Conservation (phyloP, 148 eudicot species). For the Pharnaceum exiguum region DNA sequence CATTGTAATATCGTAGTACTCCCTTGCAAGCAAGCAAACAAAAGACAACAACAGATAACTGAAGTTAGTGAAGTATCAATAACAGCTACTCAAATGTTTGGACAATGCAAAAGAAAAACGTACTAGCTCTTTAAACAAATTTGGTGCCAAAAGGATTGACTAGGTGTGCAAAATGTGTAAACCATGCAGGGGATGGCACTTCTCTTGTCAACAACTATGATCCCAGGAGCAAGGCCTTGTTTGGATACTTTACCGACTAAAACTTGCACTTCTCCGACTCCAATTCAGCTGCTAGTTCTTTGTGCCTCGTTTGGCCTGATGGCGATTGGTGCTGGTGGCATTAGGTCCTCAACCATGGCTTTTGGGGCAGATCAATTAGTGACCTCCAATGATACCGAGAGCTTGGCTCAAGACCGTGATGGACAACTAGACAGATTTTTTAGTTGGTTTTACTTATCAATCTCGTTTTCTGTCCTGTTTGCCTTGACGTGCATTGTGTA, state of each 20-base stretch:
- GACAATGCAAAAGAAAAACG: too few species aligned
- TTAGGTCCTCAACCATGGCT: conserved; percentile 31
- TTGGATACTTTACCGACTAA: background rate
- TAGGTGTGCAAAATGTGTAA: background rate
- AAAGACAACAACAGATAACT: too few species aligned
- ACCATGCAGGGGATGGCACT: conserved; percentile 21
- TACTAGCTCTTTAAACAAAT: too few species aligned
- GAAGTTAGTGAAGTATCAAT: too few species aligned
- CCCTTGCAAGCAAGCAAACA: too few species aligned
- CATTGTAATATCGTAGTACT: too few species aligned
- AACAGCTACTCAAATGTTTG: too few species aligned
- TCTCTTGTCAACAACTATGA: conserved; percentile 21
- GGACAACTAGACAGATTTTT: conserved; percentile 26
- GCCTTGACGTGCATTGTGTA: conserved; percentile 36
- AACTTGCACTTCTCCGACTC: conserved; percentile 7
- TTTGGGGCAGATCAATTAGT: conserved; percentile 26
- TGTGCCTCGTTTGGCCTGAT: conserved; percentile 18
- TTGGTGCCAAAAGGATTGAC: too few species aligned
- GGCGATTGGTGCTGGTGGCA: conserved; percentile 26
- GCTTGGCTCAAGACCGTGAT: background rate
- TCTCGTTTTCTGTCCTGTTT: conserved; percentile 21
- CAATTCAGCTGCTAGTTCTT: conserved; percentile 20
- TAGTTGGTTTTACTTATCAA: conserved; percentile 36
- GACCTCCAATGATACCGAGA: background rate
- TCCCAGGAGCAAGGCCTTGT: conserved; percentile 26